Evolutionary conservation across 805 yeast genomes (phyloP).

Genomic region (Wilhelminamyces savonicus): DNA sequence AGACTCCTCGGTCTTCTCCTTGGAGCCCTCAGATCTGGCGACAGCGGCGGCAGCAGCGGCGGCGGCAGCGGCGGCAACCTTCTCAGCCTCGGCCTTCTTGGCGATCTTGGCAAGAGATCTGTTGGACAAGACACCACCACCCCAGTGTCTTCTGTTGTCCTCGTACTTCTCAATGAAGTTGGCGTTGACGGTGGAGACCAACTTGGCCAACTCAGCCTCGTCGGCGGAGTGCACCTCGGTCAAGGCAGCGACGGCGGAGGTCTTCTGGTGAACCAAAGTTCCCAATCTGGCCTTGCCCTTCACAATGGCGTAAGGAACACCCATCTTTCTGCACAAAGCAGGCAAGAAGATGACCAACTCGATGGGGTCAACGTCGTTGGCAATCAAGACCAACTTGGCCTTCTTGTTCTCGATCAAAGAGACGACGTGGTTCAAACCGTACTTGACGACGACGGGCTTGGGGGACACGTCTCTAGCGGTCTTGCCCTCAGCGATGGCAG

Average conservation of each 20-base stretch:
- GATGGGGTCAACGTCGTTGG: constrained; percentile 98
- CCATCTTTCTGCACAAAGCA: constrained; percentile 99
- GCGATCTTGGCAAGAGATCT: constrained; percentile 84
- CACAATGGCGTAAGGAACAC: constrained; percentile 97
- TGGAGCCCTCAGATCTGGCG: too few relatives aligned
- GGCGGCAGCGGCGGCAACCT: constrained; percentile 18
- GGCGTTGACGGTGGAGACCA: constrained; percentile 87
- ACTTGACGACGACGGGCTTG: constrained; percentile 95
- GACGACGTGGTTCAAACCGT: constrained; percentile 99
- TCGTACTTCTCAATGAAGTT: constrained; percentile 93
- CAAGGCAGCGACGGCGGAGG: constrained; percentile 94
- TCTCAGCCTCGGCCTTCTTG: constrained; percentile 62
- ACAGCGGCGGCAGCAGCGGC: not conserved
- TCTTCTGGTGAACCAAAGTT: constrained; percentile 94
- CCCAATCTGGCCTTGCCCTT: constrained; percentile 99
- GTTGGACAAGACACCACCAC: constrained; percentile 98
- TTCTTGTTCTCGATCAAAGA: constrained; percentile 96
- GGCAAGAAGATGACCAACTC: constrained; percentile 97
- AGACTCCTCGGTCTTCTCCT: too few relatives aligned
- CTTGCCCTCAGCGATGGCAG: constrained; percentile 98
- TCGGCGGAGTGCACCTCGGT: constrained; percentile 94
- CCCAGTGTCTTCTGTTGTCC: constrained; percentile 98
- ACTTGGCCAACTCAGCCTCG: constrained; percentile 89
- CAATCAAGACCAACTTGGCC: constrained; percentile 94
- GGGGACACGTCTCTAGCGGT: constrained; percentile 93